A percentile compares a stretch with the other conserved stretches of the same genome.
Evolutionary conservation across 1,284 basidiomycete species (phyloP).

Genomic region (Ustilago sp.): DNA sequence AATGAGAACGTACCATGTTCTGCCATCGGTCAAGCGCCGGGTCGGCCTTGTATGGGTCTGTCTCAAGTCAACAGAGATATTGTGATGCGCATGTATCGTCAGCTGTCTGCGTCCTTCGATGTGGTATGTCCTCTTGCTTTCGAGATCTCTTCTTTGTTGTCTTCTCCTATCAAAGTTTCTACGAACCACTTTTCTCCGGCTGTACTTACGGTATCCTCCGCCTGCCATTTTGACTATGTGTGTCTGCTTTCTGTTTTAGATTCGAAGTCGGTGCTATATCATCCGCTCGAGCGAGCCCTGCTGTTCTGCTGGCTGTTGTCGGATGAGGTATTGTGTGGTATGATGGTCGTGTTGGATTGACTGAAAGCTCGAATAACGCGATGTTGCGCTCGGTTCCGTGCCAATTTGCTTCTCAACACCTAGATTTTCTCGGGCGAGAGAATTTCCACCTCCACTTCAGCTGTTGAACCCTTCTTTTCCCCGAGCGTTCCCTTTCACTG

Average conservation of each 20-base stretch:
- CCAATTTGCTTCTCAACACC: background rate
- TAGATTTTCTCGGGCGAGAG: constrained; percentile 27
- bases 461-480: background rate
- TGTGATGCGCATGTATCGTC: background rate
- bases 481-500: background rate
- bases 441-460: background rate
- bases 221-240: constrained; percentile 57
- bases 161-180: background rate
- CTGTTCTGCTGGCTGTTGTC: background rate
- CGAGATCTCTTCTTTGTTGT: background rate
- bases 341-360: constrained; percentile 1
- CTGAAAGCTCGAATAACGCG: constrained; percentile 18
- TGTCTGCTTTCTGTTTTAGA: background rate
- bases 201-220: constrained; percentile 60
- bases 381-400: constrained; percentile 40
- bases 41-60: constrained; percentile 66
- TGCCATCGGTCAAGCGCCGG: constrained; percentile 66
- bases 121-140: background rate
- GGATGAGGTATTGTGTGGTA: constrained; percentile 1
- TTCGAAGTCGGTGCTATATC: background rate
- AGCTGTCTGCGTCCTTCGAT: background rate
- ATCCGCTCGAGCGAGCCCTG: background rate
- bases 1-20: constrained; percentile 41
- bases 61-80: background rate
- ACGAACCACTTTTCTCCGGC: background rate